These are phyloP conservation scores for Xylariaceae sp. DNA, from an alignment of 2,329 filamentous ascomycete genomes.

Conservation along the genomic window DNA sequence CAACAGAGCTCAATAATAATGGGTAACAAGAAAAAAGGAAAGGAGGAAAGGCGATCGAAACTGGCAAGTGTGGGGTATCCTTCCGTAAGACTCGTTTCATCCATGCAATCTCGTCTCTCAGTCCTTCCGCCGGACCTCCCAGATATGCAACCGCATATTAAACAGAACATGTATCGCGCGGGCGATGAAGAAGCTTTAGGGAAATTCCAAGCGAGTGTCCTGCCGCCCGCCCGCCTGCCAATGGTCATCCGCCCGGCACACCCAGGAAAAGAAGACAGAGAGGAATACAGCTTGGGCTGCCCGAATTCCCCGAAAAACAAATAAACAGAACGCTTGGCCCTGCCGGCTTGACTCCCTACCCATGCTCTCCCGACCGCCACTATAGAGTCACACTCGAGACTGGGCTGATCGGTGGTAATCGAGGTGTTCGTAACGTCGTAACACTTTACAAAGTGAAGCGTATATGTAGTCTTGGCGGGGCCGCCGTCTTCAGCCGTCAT, in stretches of 20 bases:
- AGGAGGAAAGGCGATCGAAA: slow-evolving; percentile 15
- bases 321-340: slow-evolving; percentile 20
- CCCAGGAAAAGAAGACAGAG: no score
- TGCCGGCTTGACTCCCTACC: slow-evolving; percentile 21
- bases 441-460: slow-evolving; percentile 23
- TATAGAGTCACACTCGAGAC: slow-evolving; percentile 17
- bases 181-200: slow-evolving; percentile 25
- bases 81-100: slow-evolving; percentile 27
- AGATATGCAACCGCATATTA: slow-evolving; percentile 19
- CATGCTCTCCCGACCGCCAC: slow-evolving; percentile 16
- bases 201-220: slow-evolving; percentile 28
- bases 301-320: slow-evolving; percentile 13
- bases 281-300: slow-evolving; percentile 14
- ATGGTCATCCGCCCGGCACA: no score
- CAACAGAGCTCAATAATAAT: no score
- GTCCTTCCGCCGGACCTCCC: slow-evolving; percentile 14
- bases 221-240: slow-evolving; percentile 23
- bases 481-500: no score
- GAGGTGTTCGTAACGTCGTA: slow-evolving; percentile 27
- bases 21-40: no score
- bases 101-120: slow-evolving; percentile 25
- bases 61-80: slow-evolving; percentile 27
- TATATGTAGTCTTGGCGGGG: no score
- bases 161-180: slow-evolving; percentile 23
- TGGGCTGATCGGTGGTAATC: slow-evolving; percentile 24